Percentiles rank a stretch among this genome's conserved stretches.
Conservation (phyloP, 768 basidiomycete genomes). For the Leccinum fibrillosum region DNA sequence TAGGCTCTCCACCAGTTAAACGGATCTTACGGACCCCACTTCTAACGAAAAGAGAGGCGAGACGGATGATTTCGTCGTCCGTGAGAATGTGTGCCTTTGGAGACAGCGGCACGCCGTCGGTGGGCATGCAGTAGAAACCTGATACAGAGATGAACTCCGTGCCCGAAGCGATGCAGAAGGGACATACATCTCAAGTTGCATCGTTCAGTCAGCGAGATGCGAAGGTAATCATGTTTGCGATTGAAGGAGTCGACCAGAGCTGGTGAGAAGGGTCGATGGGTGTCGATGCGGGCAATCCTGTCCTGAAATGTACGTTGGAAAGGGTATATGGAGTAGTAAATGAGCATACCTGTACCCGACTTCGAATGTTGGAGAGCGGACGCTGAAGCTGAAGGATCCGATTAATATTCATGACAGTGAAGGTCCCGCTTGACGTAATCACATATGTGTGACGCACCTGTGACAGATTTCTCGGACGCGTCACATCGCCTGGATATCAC, state of each 20-base stretch:
- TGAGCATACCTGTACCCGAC: conserved; percentile 19
- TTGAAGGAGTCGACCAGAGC: conserved; percentile 63
- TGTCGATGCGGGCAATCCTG: conserved; percentile 55
- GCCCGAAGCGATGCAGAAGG: background rate
- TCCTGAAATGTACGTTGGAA: conserved; percentile 34
- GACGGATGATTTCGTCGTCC: conserved; percentile 69
- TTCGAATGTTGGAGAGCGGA: conserved; percentile 12
- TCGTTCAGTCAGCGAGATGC: conserved; percentile 81
- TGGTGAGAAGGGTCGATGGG: conserved; percentile 44
- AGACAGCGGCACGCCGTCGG: conserved; percentile 71
- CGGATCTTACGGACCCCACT: conserved; percentile 86
- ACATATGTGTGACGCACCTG: background rate
- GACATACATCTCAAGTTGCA: conserved; percentile 81
- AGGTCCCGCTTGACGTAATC: background rate
- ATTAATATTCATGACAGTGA: conserved; percentile 11
- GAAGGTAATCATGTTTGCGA: conserved; percentile 79
- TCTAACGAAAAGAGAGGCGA: conserved; percentile 73
- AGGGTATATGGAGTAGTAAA: background rate
- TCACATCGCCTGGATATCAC: conserved; percentile 12
- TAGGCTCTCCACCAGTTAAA: conserved; percentile 87
- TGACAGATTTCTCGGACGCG: conserved; percentile 19
- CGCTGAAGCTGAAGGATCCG: conserved; percentile 11
- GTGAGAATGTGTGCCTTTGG: conserved; percentile 67
- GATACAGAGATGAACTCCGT: background rate
- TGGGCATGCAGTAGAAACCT: conserved; percentile 95